These are phyloP conservation scores for Ophiostoma angusticollis DNA, from an alignment of 2,329 filamentous ascomycete species.

Conservation along the genomic window DNA sequence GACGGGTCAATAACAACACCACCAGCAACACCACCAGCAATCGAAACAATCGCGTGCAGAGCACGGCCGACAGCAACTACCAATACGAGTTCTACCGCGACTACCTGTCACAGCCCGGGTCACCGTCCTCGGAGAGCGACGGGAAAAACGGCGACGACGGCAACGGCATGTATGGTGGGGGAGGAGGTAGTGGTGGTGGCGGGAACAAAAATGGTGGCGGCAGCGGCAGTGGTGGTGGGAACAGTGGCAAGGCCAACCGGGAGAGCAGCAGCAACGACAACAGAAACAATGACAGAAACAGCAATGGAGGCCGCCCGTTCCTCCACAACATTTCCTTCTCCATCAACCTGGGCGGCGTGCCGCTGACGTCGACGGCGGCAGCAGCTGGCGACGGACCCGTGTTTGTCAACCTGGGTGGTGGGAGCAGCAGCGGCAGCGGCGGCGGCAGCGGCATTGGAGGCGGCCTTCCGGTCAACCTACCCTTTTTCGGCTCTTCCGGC, in stretches of 20 bases:
- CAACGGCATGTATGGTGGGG: neutral
- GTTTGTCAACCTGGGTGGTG: too few species aligned
- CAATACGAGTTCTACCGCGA: constrained; percentile 9
- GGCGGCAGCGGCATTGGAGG: neutral
- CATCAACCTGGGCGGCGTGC: constrained; percentile 4
- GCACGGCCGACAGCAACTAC: constrained; percentile 7
- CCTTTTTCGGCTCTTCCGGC: constrained; percentile 5
- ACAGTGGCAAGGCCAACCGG: too few species aligned
- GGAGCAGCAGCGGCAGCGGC: neutral
- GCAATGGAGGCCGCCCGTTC: constrained; percentile 1
- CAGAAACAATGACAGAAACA: neutral
- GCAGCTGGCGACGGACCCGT: too few species aligned
- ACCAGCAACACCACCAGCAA: neutral
- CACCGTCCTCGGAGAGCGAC: constrained; percentile 6
- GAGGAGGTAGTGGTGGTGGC: neutral
- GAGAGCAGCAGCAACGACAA: too few species aligned
- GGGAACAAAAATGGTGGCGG: neutral
- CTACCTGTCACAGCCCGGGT: constrained; percentile 6
- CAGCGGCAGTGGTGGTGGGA: neutral
- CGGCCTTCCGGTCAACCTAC: constrained; percentile 4
- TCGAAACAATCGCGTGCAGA: constrained; percentile 1
- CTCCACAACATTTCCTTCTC: constrained; percentile 7
- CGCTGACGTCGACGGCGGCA: neutral
- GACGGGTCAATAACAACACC: neutral
- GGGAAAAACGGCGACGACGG: too few species aligned